Evolutionary conservation across 768 basidiomycete species (phyloP), one percentile per base, ranked within the genome.

Genomic region (Phaffia australis): DNA sequence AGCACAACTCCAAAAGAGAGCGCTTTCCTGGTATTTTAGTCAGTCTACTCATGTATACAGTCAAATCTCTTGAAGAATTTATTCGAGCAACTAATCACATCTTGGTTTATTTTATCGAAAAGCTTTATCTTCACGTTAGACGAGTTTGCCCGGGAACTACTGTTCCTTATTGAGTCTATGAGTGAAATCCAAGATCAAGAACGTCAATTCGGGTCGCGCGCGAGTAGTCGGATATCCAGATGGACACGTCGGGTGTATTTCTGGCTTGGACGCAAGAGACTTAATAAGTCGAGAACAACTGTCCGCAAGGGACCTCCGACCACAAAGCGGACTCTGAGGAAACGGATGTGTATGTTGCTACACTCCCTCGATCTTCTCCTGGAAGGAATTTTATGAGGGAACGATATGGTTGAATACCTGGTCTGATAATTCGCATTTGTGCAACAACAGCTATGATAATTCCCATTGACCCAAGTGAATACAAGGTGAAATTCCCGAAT

Each of bases 81-180:
- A 1, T 60, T 30, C 25, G 47, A 15, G 47, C 23, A 19, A n/a
- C 57, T 32, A 27, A 18, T 60, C 5, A 5, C 3, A 60, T 25
- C 0, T 49, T 48, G 63, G 51, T 35, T n/a, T 52, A 29, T 19
- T 27, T 46, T 47, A 6, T 69, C n/a, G 42, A 18, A 42, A 69
- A 95, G 92, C 79, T 97, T 94, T 77, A 87, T 95, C 70, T 99
- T 97, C 77, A 94, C 91, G 0, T 75, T 97, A 54, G 91, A 99
- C 76, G 95, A 98, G 74, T 97, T 97, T 74, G 83, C 89, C 9
- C 80, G 82, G 66, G 94, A 98, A 75, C 76, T 94, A 60, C 79
- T 87, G 42, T 84, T 83, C 23, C 83, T 98, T 15, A 81, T 89
- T 0, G 88, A 92, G 73, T 85, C 88, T 9, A 88, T 97, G 81